These are phyloP conservation scores for Leccinum huronense DNA, from an alignment of 1,284 basidiomycete genomes.

Conservation along the genomic window DNA sequence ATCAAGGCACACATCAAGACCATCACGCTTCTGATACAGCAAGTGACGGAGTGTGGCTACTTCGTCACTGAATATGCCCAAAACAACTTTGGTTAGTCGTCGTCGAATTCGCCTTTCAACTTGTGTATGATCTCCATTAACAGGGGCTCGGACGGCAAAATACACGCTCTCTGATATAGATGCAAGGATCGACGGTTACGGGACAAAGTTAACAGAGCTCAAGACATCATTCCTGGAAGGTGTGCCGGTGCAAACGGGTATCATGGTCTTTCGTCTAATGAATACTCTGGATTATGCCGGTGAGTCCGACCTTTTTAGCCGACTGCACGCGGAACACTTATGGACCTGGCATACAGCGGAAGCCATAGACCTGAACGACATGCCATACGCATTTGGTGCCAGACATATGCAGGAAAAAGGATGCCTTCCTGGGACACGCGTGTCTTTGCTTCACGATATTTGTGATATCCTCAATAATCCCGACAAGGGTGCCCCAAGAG, in stretches of 20 bases:
- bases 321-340: background rate
- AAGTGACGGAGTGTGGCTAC: no score
- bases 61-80: no score
- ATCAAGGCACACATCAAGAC: no score
- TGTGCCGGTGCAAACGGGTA: no score
- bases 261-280: background rate
- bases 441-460: background rate
- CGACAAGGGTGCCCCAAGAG: background rate
- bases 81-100: no score
- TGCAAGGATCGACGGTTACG: no score
- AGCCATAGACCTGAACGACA: background rate
- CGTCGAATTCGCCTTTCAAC: background rate
- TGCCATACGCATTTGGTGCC: background rate
- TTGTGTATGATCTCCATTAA: background rate
- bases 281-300: background rate
- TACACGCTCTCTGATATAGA: no score
- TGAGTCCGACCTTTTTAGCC: background rate
- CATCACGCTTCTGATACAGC: no score
- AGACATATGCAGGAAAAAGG: background rate
- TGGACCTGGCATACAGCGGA: background rate
- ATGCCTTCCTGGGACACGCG: background rate
- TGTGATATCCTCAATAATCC: background rate
- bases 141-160: background rate
- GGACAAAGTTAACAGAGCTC: no score
- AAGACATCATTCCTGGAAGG: no score